Percentiles rank a stretch among this genome's conserved stretches.
These are phyloP conservation scores for Fusarium decemcellulare DNA, from an alignment of 2,329 filamentous ascomycete genomes.

Conservation along the genomic window DNA sequence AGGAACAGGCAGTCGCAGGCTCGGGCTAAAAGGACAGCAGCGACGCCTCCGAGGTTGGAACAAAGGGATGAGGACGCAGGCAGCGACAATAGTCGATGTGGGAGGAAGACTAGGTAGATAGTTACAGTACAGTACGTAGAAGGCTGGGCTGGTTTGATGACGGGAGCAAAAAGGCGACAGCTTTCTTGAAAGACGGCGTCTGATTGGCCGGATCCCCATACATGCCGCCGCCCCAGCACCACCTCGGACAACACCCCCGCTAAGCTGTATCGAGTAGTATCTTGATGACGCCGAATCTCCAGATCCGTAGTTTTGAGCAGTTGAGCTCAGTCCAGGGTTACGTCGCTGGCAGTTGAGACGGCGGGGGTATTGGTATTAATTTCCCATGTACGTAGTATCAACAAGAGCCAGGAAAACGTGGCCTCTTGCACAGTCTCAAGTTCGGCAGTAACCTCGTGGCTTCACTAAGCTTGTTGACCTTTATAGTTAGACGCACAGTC, in stretches of 20 bases:
- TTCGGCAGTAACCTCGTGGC: no score
- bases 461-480: no score
- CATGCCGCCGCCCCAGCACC: neutral
- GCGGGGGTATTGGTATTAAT: neutral
- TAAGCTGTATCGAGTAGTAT: slow-evolving; percentile 8
- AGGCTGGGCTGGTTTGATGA: slow-evolving; percentile 7
- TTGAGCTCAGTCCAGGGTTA: neutral
- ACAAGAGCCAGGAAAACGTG: neutral
- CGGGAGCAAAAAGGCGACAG: slow-evolving; percentile 35
- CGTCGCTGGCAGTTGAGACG: neutral
- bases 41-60: neutral
- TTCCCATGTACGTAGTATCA: neutral
- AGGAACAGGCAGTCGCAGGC: neutral
- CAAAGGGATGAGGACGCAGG: slow-evolving; percentile 11
- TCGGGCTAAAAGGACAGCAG: neutral
- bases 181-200: slow-evolving; percentile 31
- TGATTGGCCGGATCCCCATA: slow-evolving; percentile 36
- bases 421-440: neutral
- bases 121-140: neutral
- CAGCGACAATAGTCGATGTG: slow-evolving; percentile 19
- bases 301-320: neutral
- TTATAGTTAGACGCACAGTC: neutral
- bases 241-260: neutral
- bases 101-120: slow-evolving; percentile 4
- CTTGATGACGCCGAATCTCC: slow-evolving; percentile 1